These are phyloP conservation scores for Lachnellula arida DNA, from an alignment of 2,329 filamentous ascomycete species.

Conservation along the genomic window DNA sequence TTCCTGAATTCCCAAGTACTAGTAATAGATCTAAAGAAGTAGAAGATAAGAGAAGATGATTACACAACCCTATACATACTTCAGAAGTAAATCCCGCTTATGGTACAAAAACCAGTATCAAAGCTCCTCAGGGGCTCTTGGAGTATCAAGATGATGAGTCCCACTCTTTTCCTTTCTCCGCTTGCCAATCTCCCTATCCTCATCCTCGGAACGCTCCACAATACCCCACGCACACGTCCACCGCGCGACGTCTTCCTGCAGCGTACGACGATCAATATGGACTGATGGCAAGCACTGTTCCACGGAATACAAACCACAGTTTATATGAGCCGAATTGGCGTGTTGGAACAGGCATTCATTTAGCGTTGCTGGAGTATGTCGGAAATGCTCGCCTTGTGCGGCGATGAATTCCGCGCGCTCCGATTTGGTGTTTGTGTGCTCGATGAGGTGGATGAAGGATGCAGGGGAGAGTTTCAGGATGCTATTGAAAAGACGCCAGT, in stretches of 20 bases:
- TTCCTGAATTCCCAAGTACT: too few relatives aligned
- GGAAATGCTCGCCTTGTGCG: constrained; percentile 21
- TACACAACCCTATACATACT: too few relatives aligned
- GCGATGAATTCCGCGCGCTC: constrained; percentile 25
- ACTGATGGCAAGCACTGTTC: not conserved
- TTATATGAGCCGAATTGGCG: not conserved
- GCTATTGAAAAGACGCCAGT: constrained; percentile 21
- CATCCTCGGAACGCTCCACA: not conserved
- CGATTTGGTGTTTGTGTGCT: constrained; percentile 27
- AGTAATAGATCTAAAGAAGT: too few relatives aligned
- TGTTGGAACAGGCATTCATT: constrained; percentile 12
- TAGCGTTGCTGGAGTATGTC: constrained; percentile 26
- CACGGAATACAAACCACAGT: not conserved
- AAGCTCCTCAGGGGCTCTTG: too few relatives aligned
- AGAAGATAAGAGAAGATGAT: too few relatives aligned
- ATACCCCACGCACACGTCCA: not conserved
- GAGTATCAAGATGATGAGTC: too few relatives aligned
- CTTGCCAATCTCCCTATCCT: not conserved
- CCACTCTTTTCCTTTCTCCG: too few relatives aligned
- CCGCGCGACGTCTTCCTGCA: not conserved
- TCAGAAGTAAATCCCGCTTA: too few relatives aligned
- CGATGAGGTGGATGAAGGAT: constrained; percentile 26
- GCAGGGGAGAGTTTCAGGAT: constrained; percentile 27
- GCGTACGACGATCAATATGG: not conserved
- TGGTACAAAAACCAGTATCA: too few relatives aligned